Evolutionary conservation across 139 green algal genomes (phyloP).

Genomic region (Tetratostichococcus sp.): DNA sequence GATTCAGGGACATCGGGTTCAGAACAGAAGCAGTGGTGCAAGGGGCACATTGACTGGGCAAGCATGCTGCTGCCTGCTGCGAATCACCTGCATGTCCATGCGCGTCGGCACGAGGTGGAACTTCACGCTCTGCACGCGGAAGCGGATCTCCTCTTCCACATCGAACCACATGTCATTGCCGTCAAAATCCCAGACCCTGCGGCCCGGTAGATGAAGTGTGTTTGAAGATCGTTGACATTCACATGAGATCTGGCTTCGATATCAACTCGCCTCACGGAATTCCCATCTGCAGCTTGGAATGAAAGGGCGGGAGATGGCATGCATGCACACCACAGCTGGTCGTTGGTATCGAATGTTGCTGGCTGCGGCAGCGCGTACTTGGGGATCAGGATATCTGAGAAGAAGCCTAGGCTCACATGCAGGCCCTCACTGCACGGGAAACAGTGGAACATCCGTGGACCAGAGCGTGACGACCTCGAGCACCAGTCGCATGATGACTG

Average conservation of each 20-base stretch:
- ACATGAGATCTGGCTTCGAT: too few species aligned
- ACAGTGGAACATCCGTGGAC: neutral
- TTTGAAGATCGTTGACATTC: too few species aligned
- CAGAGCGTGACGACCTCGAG: too few species aligned
- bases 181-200: conserved; percentile 73
- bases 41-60: too few species aligned
- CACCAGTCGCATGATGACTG: too few species aligned
- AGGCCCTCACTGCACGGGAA: conserved; percentile 52
- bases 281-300: too few species aligned
- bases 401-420: conserved; percentile 82
- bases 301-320: too few species aligned
- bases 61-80: too few species aligned
- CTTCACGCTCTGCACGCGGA: neutral
- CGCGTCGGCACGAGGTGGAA: conserved; percentile 18
- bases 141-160: conserved; percentile 31
- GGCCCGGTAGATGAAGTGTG: too few species aligned
- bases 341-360: conserved; percentile 2
- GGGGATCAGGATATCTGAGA: conserved; percentile 82
- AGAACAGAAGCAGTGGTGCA: too few species aligned
- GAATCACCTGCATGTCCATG: neutral
- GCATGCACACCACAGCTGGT: neutral
- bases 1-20: too few species aligned
- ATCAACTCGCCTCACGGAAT: too few species aligned
- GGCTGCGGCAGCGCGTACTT: conserved; percentile 62
- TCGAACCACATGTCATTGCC: conserved; percentile 79